These are phyloP conservation scores for Capsicum rhomboideum DNA, from an alignment of 257 asterid genomes.

Conservation along the genomic window DNA sequence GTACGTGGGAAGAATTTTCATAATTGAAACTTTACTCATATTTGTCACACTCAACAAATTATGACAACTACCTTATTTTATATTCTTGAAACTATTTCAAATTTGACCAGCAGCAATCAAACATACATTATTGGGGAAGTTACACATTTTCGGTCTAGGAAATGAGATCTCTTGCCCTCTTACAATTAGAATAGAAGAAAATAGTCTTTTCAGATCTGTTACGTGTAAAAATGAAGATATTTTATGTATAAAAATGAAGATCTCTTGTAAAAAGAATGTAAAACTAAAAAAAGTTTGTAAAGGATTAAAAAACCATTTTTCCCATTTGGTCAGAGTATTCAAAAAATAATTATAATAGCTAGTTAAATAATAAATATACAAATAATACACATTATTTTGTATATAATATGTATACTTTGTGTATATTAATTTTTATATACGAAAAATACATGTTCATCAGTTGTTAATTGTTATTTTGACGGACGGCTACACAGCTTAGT, in stretches of 20 bases:
- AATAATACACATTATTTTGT: too few species aligned
- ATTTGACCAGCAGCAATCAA: neutral
- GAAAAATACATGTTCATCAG: neutral
- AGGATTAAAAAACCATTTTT: too few species aligned
- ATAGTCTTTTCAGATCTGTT: too few species aligned
- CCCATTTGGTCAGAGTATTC: neutral
- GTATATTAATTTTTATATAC: too few species aligned
- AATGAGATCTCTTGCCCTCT: too few species aligned
- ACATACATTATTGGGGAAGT: neutral
- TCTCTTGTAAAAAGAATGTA: too few species aligned
- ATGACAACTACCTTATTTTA: neutral
- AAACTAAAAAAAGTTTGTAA: too few species aligned
- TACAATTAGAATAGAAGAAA: too few species aligned
- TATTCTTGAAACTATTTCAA: neutral
- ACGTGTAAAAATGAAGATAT: too few species aligned
- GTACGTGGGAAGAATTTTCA: neutral
- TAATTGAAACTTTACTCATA: slow-evolving; percentile 2
- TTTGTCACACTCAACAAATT: neutral
- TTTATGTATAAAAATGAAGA: too few species aligned
- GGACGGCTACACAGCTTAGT: neutral
- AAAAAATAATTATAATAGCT: neutral
- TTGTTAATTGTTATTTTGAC: neutral
- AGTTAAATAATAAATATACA: neutral
- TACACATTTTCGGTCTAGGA: neutral
- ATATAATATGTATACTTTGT: neutral